Conservation (phyloP, 495 filamentous ascomycete species). For the Copromyces sp. region DNA sequence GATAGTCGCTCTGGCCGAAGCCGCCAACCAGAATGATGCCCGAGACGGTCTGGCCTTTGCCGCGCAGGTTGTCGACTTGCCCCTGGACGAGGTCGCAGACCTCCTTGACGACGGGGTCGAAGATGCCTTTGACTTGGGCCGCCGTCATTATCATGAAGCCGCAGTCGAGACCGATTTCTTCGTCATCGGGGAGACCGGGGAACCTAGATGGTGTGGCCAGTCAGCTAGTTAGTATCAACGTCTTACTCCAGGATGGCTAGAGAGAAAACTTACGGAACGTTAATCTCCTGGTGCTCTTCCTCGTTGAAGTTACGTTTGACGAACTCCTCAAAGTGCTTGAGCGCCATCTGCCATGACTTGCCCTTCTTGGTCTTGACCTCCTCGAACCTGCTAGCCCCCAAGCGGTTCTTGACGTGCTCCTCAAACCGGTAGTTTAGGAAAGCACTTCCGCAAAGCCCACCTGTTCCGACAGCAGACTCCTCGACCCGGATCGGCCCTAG, state of each 20-base stretch:
- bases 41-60: constrained; percentile 53
- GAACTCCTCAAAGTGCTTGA: constrained; percentile 56
- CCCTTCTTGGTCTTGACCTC: constrained; percentile 49
- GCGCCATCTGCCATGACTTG: constrained; percentile 65
- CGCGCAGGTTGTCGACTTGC: constrained; percentile 49
- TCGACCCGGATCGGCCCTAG: constrained; percentile 48
- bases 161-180: constrained; percentile 48
- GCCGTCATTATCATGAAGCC: constrained; percentile 55
- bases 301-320: constrained; percentile 68
- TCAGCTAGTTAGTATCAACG: background rate
- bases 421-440: constrained; percentile 64
- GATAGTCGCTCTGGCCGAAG: constrained; percentile 58
- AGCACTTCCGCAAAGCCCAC: constrained; percentile 56
- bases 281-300: constrained; percentile 58
- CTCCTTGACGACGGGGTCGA: constrained; percentile 55
- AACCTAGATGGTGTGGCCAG: constrained; percentile 30
- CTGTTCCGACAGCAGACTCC: constrained; percentile 57
- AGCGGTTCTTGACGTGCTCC: constrained; percentile 50
- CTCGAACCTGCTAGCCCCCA: constrained; percentile 47
- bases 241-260: background rate
- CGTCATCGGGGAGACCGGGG: constrained; percentile 60
- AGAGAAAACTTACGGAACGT: constrained; percentile 43
- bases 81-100: constrained; percentile 51
- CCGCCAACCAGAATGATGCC: constrained; percentile 61
- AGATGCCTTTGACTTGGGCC: constrained; percentile 50